Percentiles rank a stretch among this genome's conserved stretches.
Conservation (phyloP, 164 flowering plant genomes). For the Santalum album region DNA sequence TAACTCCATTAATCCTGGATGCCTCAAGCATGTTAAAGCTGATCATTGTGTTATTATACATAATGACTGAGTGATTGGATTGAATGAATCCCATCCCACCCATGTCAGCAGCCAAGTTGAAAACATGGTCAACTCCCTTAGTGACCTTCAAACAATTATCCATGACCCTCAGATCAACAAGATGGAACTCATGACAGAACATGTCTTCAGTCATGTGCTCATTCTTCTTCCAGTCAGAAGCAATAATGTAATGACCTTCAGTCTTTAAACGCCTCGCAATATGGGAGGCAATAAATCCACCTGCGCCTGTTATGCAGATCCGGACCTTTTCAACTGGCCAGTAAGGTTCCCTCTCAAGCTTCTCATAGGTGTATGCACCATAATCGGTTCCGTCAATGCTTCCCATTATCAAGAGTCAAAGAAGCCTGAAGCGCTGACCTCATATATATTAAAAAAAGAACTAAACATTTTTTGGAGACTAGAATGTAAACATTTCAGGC, state of each 20-base stretch:
- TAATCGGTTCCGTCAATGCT: constrained; percentile 40
- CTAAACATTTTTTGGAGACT: neutral
- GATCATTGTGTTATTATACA: constrained; percentile 98
- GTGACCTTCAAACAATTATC: constrained; percentile 93
- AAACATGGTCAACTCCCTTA: constrained; percentile 78
- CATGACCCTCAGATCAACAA: constrained; percentile 95
- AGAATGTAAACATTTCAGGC: neutral
- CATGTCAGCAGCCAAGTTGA: constrained; percentile 99
- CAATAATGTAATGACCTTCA: constrained; percentile 95
- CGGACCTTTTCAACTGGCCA: constrained; percentile 88
- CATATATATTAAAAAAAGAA: too few relatives aligned
- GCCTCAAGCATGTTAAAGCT: constrained; percentile 98
- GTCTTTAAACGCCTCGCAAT: constrained; percentile 88
- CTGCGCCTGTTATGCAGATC: constrained; percentile 94
- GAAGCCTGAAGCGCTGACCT: neutral
- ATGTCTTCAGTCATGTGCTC: constrained; percentile 98
- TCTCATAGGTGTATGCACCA: constrained; percentile 77
- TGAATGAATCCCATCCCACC: constrained; percentile 99
- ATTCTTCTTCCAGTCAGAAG: constrained; percentile 99
- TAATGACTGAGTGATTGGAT: constrained; percentile 95
- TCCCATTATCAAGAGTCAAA: constrained; percentile 55
- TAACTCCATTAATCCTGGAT: constrained; percentile 78
- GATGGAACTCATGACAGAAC: constrained; percentile 97
- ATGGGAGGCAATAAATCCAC: constrained; percentile 98
- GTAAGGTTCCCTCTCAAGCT: constrained; percentile 85